These are phyloP conservation scores for Apiospora pterosperma DNA, from an alignment of 2,329 filamentous ascomycete species.

Conservation along the genomic window DNA sequence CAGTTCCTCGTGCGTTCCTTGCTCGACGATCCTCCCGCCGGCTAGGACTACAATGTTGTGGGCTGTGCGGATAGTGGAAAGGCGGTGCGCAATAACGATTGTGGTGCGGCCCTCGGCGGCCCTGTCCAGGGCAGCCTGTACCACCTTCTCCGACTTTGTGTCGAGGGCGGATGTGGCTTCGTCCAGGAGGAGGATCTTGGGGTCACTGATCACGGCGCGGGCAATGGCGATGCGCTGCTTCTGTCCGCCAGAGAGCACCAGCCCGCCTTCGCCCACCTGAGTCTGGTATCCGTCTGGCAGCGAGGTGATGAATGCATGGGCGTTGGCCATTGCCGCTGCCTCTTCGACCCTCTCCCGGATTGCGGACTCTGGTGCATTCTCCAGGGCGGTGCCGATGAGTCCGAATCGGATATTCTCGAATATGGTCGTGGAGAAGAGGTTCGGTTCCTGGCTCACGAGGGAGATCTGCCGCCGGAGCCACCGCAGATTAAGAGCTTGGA, in stretches of 20 bases:
- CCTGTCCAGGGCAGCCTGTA: conserved; percentile 85
- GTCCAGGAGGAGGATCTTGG: conserved; percentile 86
- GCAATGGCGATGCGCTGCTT: conserved; percentile 43
- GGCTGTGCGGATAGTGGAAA: conserved; percentile 89
- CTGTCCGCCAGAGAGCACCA: conserved; percentile 33
- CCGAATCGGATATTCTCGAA: conserved; percentile 85
- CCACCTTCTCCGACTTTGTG: conserved; percentile 88
- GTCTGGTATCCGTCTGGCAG: conserved; percentile 45
- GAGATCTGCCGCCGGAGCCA: conserved; percentile 92
- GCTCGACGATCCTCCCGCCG: conserved; percentile 80
- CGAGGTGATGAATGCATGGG: conserved; percentile 43
- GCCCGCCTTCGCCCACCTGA: conserved; percentile 33
- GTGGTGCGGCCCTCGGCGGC: conserved; percentile 85
- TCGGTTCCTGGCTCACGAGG: conserved; percentile 88
- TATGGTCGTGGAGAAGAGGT: conserved; percentile 85
- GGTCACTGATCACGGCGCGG: conserved; percentile 49
- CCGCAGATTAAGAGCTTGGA: conserved; percentile 75
- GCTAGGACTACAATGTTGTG: conserved; percentile 96
- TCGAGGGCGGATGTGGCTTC: conserved; percentile 94
- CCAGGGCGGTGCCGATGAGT: conserved; percentile 54
- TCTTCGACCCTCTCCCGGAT: conserved; percentile 68
- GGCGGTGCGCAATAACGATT: conserved; percentile 90
- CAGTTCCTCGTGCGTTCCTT: conserved; percentile 81
- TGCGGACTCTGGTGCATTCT: conserved; percentile 63
- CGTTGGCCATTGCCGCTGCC: conserved; percentile 59